Evolutionary conservation across 192 early-diverging fungal genomes (phyloP).

Genomic region (Backusella australiensis): DNA sequence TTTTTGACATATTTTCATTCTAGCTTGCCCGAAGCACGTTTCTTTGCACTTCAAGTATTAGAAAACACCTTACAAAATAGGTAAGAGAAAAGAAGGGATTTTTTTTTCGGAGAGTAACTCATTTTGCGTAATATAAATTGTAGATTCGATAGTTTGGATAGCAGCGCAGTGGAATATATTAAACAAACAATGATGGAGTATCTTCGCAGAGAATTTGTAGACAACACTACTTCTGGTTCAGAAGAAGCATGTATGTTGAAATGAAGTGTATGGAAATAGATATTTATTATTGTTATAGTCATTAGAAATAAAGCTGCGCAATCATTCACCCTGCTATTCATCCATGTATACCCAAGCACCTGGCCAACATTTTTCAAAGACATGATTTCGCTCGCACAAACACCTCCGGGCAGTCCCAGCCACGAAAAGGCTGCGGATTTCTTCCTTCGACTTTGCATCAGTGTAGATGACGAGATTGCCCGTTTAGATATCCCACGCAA

Average conservation of each 20-base stretch:
- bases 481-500: slow-evolving; percentile 64
- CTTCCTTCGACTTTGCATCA: slow-evolving; percentile 72
- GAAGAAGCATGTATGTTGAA: slow-evolving; percentile 50
- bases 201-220: slow-evolving; percentile 55
- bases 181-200: slow-evolving; percentile 58
- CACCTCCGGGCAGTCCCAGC: slow-evolving; percentile 25
- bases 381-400: slow-evolving; percentile 63
- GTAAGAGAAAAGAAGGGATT: slow-evolving; percentile 23
- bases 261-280: background rate
- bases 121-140: no score
- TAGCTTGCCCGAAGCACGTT: slow-evolving; percentile 74
- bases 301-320: slow-evolving; percentile 84
- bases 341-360: slow-evolving; percentile 75
- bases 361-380: slow-evolving; percentile 92
- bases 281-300: slow-evolving; percentile 33
- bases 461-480: slow-evolving; percentile 89
- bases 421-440: slow-evolving; percentile 63
- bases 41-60: slow-evolving; percentile 82
- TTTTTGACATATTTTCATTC: slow-evolving; percentile 14
- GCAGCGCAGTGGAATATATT: slow-evolving; percentile 48
- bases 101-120: background rate
- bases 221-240: slow-evolving; percentile 30
- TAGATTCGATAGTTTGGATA: slow-evolving; percentile 49
- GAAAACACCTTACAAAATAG: slow-evolving; percentile 67
- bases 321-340: slow-evolving; percentile 76